Evolutionary conservation across 2,329 filamentous ascomycete genomes (phyloP).

Genomic region (Xylariaceae sp.): DNA sequence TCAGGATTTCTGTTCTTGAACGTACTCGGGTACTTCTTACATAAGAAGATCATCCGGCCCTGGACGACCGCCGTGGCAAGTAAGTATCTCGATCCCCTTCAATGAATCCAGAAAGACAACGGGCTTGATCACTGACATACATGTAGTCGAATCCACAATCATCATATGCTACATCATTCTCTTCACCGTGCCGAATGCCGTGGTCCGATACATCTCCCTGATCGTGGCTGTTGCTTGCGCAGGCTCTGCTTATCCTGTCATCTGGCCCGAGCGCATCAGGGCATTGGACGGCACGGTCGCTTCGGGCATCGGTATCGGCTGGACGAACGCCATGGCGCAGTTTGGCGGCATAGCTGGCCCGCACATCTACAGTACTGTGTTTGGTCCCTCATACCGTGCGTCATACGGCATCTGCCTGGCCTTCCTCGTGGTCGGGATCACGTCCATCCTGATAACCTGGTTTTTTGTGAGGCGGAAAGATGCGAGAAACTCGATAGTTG

Average conservation of each 20-base stretch:
- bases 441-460: constrained; percentile 16
- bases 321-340: constrained; percentile 35
- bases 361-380: constrained; percentile 31
- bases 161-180: constrained; percentile 33
- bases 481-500: not conserved
- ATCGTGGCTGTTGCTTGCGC: constrained; percentile 29
- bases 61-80: constrained; percentile 32
- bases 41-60: constrained; percentile 27
- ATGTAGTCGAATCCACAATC: constrained; percentile 25
- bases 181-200: constrained; percentile 25
- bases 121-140: constrained; percentile 7
- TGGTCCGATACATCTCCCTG: constrained; percentile 29
- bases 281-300: constrained; percentile 32
- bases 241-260: constrained; percentile 33
- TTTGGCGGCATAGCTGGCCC: constrained; percentile 34
- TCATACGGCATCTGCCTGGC: constrained; percentile 28
- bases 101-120: not conserved
- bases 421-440: constrained; percentile 16
- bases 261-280: constrained; percentile 36
- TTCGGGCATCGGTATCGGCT: constrained; percentile 32
- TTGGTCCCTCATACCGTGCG: constrained; percentile 31
- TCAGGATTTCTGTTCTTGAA: constrained; percentile 31
- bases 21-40: constrained; percentile 25
- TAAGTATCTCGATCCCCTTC: constrained; percentile 13
- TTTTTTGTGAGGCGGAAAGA: constrained; percentile 14